Conservation (phyloP, 2,329 filamentous ascomycete species). For the Venturia pyrina region DNA sequence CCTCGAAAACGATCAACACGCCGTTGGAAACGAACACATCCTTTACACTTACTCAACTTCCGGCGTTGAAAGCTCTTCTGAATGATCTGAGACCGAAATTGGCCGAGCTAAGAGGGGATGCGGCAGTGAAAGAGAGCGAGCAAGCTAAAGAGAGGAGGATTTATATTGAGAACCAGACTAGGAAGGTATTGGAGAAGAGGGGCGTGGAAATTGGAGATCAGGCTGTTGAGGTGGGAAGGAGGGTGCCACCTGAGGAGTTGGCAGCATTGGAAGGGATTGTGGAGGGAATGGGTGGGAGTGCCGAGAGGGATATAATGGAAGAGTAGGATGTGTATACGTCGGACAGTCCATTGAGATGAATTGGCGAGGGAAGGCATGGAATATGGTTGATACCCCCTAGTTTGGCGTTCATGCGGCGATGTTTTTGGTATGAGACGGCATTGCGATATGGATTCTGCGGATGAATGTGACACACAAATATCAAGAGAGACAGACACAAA, state of each 20-base stretch:
- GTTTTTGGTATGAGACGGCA: neutral
- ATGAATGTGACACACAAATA: neutral
- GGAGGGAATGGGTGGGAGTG: conserved; percentile 11
- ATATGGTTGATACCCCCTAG: neutral
- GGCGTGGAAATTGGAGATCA: conserved; percentile 46
- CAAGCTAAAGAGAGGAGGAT: conserved; percentile 60
- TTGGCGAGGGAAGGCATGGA: conserved; percentile 21
- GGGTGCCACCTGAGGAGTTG: conserved; percentile 25
- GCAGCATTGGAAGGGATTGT: conserved; percentile 28
- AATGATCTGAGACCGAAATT: conserved; percentile 58
- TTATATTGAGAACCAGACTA: conserved; percentile 75
- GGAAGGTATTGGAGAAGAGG: conserved; percentile 64
- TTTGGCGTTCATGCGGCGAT: neutral
- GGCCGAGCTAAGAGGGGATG: conserved; percentile 27
- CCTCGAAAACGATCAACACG: conserved; percentile 15
- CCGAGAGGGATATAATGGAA: neutral
- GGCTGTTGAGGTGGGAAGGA: conserved; percentile 20
- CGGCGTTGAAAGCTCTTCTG: conserved; percentile 63
- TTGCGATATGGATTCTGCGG: too few species aligned
- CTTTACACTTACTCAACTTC: conserved; percentile 76
- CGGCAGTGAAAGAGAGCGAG: conserved; percentile 25
- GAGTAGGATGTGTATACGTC: neutral
- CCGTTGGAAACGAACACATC: conserved; percentile 60
- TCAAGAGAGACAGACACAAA: neutral
- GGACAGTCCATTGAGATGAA: neutral